Conservation (phyloP, 257 asterid genomes). For the Capsicum baccatum region DNA sequence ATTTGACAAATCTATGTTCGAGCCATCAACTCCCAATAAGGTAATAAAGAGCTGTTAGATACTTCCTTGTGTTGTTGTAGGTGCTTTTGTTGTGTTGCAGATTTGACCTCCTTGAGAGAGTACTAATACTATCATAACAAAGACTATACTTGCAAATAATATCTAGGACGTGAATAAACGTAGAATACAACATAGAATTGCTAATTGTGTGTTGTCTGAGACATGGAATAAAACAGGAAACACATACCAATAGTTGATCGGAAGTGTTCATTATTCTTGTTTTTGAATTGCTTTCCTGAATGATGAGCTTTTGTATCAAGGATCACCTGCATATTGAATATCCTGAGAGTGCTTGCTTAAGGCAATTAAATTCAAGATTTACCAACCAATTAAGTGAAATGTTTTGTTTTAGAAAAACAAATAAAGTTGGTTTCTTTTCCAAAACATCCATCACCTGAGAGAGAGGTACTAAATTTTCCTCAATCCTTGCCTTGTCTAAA, state of each 20-base stretch:
- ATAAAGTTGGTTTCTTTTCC: neutral
- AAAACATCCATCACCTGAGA: neutral
- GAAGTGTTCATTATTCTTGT: neutral
- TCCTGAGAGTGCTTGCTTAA: neutral
- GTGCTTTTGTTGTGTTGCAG: slow-evolving; percentile 16
- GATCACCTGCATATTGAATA: slow-evolving; percentile 18
- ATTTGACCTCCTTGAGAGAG: neutral
- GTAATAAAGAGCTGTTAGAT: slow-evolving; percentile 20
- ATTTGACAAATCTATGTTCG: slow-evolving; percentile 15
- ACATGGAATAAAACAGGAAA: neutral
- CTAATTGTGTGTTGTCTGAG: neutral
- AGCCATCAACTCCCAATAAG: slow-evolving; percentile 20
- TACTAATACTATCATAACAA: slow-evolving; percentile 6
- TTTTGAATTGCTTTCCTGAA: slow-evolving; percentile 17
- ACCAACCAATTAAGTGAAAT: neutral
- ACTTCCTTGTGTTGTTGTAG: neutral
- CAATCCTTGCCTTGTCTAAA: slow-evolving; percentile 10
- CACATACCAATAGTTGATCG: neutral
- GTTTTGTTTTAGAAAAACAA: neutral
- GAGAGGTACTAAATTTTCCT: neutral
- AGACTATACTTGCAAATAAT: slow-evolving; percentile 23
- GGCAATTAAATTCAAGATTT: slow-evolving; percentile 7
- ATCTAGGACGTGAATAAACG: neutral
- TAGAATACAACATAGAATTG: neutral
- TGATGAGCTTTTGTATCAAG: neutral